phyloP scores from a whole-genome alignment of 2,329 filamentous ascomycete genomes.

The Botrytis byssoidea region DNA sequence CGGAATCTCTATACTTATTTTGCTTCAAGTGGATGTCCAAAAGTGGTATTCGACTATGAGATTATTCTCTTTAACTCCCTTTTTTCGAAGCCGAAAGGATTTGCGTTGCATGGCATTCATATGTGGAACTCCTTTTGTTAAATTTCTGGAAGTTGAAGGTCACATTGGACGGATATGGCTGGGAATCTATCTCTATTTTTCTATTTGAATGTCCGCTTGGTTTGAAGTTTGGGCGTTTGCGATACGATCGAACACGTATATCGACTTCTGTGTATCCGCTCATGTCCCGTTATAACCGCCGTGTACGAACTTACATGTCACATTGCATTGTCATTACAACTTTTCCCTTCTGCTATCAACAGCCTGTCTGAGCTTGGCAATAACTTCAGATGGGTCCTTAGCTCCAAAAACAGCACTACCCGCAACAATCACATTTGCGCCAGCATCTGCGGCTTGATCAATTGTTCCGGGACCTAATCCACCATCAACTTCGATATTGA shows the following conservation, averaged over 20 bases:
- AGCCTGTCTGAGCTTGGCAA: slow-evolving; percentile 72
- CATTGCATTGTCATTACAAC: slow-evolving; percentile 22
- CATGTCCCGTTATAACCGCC: neutral
- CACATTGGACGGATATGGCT: neutral
- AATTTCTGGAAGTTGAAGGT: neutral
- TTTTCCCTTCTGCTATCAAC: slow-evolving; percentile 61
- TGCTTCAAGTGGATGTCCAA: neutral
- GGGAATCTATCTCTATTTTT: slow-evolving; percentile 4
- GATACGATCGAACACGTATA: neutral
- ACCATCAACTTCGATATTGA: slow-evolving; percentile 98
- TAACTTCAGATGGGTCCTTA: slow-evolving; percentile 82
- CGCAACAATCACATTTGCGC: slow-evolving; percentile 96
- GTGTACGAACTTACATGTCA: neutral
- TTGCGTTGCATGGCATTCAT: neutral
- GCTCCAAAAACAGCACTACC: slow-evolving; percentile 95
- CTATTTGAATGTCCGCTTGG: neutral
- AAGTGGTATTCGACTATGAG: neutral
- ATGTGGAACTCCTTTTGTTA: slow-evolving; percentile 1
- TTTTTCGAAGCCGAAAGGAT: slow-evolving; percentile 9
- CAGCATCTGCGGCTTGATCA: slow-evolving; percentile 89
- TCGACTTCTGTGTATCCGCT: neutral
- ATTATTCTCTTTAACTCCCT: neutral
- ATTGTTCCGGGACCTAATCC: slow-evolving; percentile 86
- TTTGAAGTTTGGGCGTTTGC: neutral
- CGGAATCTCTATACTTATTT: slow-evolving; percentile 2